These are phyloP conservation scores for Antitrichia curtipendula DNA, from an alignment of 225 moss, liverwort and hornwort species.

Conservation along the genomic window DNA sequence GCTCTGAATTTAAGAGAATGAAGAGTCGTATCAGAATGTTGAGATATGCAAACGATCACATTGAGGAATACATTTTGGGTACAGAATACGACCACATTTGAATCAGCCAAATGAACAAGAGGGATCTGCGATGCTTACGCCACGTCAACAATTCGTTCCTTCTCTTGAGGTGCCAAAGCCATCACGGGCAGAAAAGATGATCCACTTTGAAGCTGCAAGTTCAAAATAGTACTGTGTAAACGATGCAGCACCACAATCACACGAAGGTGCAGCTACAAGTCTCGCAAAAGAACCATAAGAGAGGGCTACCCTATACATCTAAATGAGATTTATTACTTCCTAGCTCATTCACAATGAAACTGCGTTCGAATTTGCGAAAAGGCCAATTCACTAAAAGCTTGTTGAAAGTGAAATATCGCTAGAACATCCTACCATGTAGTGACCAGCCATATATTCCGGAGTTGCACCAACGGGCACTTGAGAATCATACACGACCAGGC, in stretches of 20 bases:
- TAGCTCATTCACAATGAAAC: neutral
- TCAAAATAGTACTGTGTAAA: neutral
- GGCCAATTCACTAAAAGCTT: neutral
- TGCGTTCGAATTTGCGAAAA: neutral
- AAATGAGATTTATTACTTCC: neutral
- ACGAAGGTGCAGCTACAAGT: neutral
- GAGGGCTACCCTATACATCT: neutral
- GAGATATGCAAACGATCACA: neutral
- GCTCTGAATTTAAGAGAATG: constrained; percentile 33
- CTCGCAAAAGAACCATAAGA: neutral
- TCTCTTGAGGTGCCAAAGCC: constrained; percentile 98
- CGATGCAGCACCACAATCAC: neutral
- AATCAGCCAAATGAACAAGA: neutral
- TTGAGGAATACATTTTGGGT: neutral
- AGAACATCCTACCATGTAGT: constrained; percentile 64
- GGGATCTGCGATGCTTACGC: constrained; percentile 38
- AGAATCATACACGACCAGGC: constrained; percentile 88
- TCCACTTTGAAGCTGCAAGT: constrained; percentile 78
- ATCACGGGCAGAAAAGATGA: constrained; percentile 95
- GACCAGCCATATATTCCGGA: constrained; percentile 99
- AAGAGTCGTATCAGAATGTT: neutral
- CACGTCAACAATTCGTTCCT: constrained; percentile 83
- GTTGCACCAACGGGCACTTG: constrained; percentile 97
- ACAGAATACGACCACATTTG: neutral
- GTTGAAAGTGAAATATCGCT: neutral